Base-by-base conservation (phyloP, 768 basidiomycete species). In the Suillus lakei region DNA sequence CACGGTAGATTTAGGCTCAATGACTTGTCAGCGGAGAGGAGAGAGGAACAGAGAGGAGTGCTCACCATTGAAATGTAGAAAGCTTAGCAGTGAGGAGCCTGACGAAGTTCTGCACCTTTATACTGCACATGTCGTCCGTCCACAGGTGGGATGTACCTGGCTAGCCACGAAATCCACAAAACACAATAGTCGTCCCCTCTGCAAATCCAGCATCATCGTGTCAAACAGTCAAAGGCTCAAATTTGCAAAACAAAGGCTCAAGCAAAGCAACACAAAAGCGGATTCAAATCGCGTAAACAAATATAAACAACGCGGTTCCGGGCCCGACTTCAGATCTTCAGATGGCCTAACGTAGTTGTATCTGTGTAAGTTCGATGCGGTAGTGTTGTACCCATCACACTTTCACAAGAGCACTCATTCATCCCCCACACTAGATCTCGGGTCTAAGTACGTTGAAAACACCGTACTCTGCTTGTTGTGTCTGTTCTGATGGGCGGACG, bases 241-340 rank as follows among this genome's bases (percentile, higher is more conserved):
- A n/a, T n/a, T n/a, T n/a, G n/a, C n/a, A n/a, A n/a, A n/a, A n/a
- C n/a, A n/a, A 32, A 21, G 4, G 53, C 28, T 51, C 28, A 18
- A 30, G 28, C 30, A 58, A 38, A 59, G 26, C 51, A 54, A 15
- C 21, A 61, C 61, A n/a, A 61, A 53, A 44, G 12, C 16, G 59
- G 38, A 41, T 12, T 21, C 0, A 18, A 12, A 21, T 21, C 12
- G 18, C 46, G 50, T 63, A 43, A 41, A 32, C 28, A 61, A n/a
- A 23, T n/a, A 18, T 23, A n/a, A 60, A 39, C 21, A 36, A 59
- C 26, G n/a, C 60, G 18, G 10, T 21, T 43, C 12, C 12, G 34
- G 36, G 36, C 36, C 36, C 34, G 34, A 34, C n/a, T n/a, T n/a
- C n/a, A n/a, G n/a, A n/a, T n/a, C n/a, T n/a, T n/a, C n/a, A n/a